These are phyloP conservation scores for Penicillium sp. DNA, from an alignment of 2,329 filamentous ascomycete species.

Conservation along the genomic window DNA sequence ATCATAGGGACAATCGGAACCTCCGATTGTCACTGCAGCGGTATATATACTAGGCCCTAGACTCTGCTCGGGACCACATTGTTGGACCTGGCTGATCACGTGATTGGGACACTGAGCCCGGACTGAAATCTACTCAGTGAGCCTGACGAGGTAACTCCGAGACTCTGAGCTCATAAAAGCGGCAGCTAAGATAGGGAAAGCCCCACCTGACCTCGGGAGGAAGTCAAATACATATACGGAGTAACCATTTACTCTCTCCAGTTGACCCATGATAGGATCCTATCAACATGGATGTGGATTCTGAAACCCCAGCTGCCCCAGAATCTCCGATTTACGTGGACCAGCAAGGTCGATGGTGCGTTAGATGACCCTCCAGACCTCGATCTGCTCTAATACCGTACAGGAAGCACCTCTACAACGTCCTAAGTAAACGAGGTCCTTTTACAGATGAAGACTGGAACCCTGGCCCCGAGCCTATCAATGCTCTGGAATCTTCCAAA, in stretches of 20 bases:
- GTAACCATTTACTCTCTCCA: background rate
- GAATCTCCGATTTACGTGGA: background rate
- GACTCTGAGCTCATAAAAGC: too few species aligned
- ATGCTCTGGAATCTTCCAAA: constrained; percentile 66
- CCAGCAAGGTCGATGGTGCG: constrained; percentile 19
- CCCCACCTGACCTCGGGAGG: too few species aligned
- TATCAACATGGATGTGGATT: constrained; percentile 6
- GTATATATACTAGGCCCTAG: too few species aligned
- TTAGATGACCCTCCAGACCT: background rate
- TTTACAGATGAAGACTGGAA: constrained; percentile 69
- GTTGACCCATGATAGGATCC: background rate
- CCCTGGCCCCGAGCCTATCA: constrained; percentile 52
- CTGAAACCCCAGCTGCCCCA: background rate
- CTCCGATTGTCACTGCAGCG: too few species aligned
- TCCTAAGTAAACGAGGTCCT: constrained; percentile 73
- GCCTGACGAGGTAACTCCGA: too few species aligned
- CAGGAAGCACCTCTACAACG: constrained; percentile 80
- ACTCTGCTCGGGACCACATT: too few species aligned
- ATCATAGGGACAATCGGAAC: too few species aligned
- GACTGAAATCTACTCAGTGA: too few species aligned
- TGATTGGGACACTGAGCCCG: too few species aligned
- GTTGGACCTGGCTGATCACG: too few species aligned
- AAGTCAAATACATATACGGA: too few species aligned
- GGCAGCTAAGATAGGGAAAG: too few species aligned
- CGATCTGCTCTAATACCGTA: constrained; percentile 12